Percentiles rank a stretch among this genome's conserved stretches.
Evolutionary conservation across 805 yeast species (phyloP).

Genomic region (Cyberlindnera nakhonratchasimensis): DNA sequence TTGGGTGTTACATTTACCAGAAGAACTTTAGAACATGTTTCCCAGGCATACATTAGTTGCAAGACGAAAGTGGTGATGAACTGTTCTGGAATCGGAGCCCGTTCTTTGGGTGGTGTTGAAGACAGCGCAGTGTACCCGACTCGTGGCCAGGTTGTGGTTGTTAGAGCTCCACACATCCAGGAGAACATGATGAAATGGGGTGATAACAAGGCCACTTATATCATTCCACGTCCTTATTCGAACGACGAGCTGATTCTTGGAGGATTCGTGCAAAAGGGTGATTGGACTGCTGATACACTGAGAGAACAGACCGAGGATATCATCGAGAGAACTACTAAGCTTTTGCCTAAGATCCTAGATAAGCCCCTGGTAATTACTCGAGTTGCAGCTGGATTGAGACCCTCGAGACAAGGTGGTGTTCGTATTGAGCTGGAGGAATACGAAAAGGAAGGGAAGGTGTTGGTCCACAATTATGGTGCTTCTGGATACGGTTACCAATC

Average conservation of each 20-base stretch:
- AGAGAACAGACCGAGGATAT: slow-evolving; percentile 58
- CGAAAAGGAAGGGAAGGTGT: slow-evolving; percentile 35
- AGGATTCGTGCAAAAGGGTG: slow-evolving; percentile 64
- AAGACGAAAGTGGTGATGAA: slow-evolving; percentile 52
- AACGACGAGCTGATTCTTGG: slow-evolving; percentile 69
- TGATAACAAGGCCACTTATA: slow-evolving; percentile 55
- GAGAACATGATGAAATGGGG: slow-evolving; percentile 63
- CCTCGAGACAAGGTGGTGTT: slow-evolving; percentile 72
- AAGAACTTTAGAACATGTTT: slow-evolving; percentile 46
- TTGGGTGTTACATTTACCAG: slow-evolving; percentile 51
- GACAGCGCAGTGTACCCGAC: slow-evolving; percentile 66
- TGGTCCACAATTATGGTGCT: slow-evolving; percentile 73
- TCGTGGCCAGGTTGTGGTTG: slow-evolving; percentile 76
- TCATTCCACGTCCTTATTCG: slow-evolving; percentile 68
- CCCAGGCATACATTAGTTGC: slow-evolving; percentile 44
- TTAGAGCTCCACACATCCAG: slow-evolving; percentile 63
- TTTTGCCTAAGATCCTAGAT: slow-evolving; percentile 48
- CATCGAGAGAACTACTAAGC: slow-evolving; percentile 49
- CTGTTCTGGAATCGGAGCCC: slow-evolving; percentile 75
- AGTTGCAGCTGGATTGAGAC: slow-evolving; percentile 73
- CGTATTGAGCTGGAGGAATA: slow-evolving; percentile 57
- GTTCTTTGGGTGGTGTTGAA: slow-evolving; percentile 56
- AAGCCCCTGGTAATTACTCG: slow-evolving; percentile 51
- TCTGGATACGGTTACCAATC: slow-evolving; percentile 66
- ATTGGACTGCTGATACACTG: slow-evolving; percentile 60